Conservation (phyloP, 805 yeast species). For the Zygosaccharomyces pseudorouxii region DNA sequence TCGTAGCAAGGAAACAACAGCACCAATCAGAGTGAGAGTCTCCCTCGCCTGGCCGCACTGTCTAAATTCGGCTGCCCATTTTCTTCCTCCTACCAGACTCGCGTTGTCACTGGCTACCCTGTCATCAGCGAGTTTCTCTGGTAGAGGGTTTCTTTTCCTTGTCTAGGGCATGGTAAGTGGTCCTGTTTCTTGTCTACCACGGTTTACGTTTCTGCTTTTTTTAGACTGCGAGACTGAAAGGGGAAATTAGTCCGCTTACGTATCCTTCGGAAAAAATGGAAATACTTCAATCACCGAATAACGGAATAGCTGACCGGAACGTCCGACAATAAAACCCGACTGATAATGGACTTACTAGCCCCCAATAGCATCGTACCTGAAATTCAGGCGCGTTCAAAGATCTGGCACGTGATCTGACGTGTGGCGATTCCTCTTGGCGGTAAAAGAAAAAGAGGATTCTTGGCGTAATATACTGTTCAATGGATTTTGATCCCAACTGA, state of each 20-base stretch:
- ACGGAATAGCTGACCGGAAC: too few species aligned
- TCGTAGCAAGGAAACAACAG: background rate
- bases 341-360: too few species aligned
- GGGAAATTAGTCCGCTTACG: background rate
- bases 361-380: too few species aligned
- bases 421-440: background rate
- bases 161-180: background rate
- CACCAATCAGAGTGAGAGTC: background rate
- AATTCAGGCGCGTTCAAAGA: too few species aligned
- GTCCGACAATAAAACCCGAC: too few species aligned
- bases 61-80: background rate
- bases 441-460: background rate
- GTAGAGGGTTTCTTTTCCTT: background rate
- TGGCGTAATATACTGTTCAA: background rate
- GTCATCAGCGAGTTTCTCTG: background rate
- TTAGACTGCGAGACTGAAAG: background rate
- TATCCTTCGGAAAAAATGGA: background rate
- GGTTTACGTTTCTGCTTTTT: background rate
- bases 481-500: background rate
- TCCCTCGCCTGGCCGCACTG: background rate
- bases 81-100: background rate
- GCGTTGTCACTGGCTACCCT: background rate
- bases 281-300: too few species aligned
- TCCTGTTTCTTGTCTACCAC: background rate
- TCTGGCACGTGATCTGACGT: too few species aligned